These are phyloP conservation scores for Rubia peregrina DNA, from an alignment of 305 asterid genomes.

Conservation along the genomic window DNA sequence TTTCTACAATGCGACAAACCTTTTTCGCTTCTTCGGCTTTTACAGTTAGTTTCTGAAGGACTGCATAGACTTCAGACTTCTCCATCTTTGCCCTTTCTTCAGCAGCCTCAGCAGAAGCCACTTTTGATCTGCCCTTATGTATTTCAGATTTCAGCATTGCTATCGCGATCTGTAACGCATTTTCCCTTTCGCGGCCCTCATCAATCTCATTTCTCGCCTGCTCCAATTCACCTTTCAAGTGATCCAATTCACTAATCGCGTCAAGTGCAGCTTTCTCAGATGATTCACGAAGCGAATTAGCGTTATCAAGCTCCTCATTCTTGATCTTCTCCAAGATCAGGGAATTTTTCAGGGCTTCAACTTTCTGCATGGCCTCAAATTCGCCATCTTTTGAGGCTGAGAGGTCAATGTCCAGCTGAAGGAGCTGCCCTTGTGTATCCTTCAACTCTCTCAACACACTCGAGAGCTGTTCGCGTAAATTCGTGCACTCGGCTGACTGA, in stretches of 20 bases:
- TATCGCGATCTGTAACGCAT: constrained; percentile 40
- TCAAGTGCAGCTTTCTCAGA: constrained; percentile 28
- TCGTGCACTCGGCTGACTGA: constrained; percentile 22
- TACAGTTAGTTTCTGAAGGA: constrained; percentile 45
- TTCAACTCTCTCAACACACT: constrained; percentile 24
- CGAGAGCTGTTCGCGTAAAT: constrained; percentile 23
- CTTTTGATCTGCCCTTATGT: constrained; percentile 40
- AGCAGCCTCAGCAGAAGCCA: constrained; percentile 43
- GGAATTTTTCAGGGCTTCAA: constrained; percentile 21
- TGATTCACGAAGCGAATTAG: constrained; percentile 25
- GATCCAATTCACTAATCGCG: constrained; percentile 24
- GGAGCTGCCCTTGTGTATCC: constrained; percentile 23
- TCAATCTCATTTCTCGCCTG: constrained; percentile 14
- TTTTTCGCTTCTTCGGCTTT: constrained; percentile 44
- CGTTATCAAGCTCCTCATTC: constrained; percentile 28
- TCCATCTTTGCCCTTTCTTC: constrained; percentile 44
- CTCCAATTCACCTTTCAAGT: constrained; percentile 36
- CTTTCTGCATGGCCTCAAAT: constrained; percentile 21
- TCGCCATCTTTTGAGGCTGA: constrained; percentile 24
- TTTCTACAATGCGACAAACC: constrained; percentile 30
- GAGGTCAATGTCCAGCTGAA: constrained; percentile 25
- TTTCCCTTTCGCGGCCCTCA: constrained; percentile 31
- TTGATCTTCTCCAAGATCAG: constrained; percentile 27
- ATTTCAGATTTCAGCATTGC: constrained; percentile 45
- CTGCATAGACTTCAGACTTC: constrained; percentile 35